Evolutionary conservation across 495 filamentous ascomycete genomes (phyloP).

Genomic region (Hyaloscypha finlandica): DNA sequence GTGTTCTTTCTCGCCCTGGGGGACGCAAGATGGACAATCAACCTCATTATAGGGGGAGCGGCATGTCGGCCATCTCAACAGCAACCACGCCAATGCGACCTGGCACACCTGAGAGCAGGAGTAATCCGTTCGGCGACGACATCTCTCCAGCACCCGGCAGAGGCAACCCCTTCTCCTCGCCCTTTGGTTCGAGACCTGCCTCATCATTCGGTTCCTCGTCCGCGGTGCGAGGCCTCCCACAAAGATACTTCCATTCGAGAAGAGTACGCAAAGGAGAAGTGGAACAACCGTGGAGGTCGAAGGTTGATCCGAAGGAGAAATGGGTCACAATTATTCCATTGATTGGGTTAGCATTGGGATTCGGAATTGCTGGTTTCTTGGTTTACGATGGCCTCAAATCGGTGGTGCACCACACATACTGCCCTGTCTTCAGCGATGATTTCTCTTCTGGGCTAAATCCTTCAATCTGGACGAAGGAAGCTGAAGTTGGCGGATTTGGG

Average conservation of each 20-base stretch:
- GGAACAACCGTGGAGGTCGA: conserved; percentile 68
- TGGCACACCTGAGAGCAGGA: conserved; percentile 33
- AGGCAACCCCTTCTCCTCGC: conserved; percentile 59
- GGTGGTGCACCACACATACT: conserved; percentile 76
- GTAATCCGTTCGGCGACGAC: conserved; percentile 33
- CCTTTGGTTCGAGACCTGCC: conserved; percentile 53
- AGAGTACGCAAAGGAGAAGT: conserved; percentile 68
- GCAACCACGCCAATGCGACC: conserved; percentile 31
- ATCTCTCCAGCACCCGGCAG: conserved; percentile 30
- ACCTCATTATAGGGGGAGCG: conserved; percentile 25
- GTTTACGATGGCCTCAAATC: conserved; percentile 69
- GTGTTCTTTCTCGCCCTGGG: neutral
- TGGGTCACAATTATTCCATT: conserved; percentile 81
- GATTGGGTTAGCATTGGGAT: conserved; percentile 64
- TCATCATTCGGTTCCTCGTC: conserved; percentile 55
- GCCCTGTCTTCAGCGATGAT: conserved; percentile 67
- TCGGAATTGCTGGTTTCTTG: conserved; percentile 65
- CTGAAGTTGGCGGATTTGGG: conserved; percentile 83
- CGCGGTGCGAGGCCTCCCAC: conserved; percentile 37
- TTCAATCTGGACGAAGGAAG: conserved; percentile 73
- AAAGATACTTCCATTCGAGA: conserved; percentile 74
- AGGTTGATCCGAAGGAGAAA: conserved; percentile 75
- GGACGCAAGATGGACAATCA: conserved; percentile 22
- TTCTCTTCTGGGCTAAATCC: conserved; percentile 63
- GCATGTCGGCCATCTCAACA: conserved; percentile 13